A percentile compares a stretch with the other conserved stretches of the same genome.
These are phyloP conservation scores for Russula compacta DNA, from an alignment of 768 basidiomycete genomes.

Conservation along the genomic window DNA sequence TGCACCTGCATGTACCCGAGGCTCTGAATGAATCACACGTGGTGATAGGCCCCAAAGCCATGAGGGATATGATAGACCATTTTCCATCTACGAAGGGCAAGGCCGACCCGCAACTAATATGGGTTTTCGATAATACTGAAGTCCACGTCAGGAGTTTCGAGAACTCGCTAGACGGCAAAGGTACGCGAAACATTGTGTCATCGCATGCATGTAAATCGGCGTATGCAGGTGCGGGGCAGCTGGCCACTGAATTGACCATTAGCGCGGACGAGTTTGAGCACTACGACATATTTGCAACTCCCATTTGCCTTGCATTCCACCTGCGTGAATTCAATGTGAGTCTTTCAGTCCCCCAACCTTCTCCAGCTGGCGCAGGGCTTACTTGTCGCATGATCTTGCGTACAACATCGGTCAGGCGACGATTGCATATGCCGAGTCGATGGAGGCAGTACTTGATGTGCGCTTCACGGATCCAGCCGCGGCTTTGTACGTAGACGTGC, in stretches of 20 bases:
- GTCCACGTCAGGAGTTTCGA: slow-evolving; percentile 63
- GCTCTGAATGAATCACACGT: slow-evolving; percentile 50
- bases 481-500: slow-evolving; percentile 71
- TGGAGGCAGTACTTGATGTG: slow-evolving; percentile 53
- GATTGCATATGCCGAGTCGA: slow-evolving; percentile 68
- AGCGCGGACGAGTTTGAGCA: slow-evolving; percentile 74
- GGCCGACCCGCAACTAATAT: slow-evolving; percentile 70
- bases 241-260: slow-evolving; percentile 69
- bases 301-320: slow-evolving; percentile 69
- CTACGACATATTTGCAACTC: slow-evolving; percentile 55
- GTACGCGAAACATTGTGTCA: slow-evolving; percentile 28
- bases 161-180: slow-evolving; percentile 55
- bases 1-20: slow-evolving; percentile 61
- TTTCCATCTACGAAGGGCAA: slow-evolving; percentile 62
- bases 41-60: slow-evolving; percentile 60
- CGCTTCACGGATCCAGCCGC: slow-evolving; percentile 67
- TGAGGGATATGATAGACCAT: slow-evolving; percentile 75
- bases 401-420: slow-evolving; percentile 46
- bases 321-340: slow-evolving; percentile 75
- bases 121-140: slow-evolving; percentile 65
- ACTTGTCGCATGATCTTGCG: background rate
- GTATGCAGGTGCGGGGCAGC: slow-evolving; percentile 44
- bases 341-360: slow-evolving; percentile 1
- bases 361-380: background rate
- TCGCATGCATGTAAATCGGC: background rate